Base-by-base conservation (phyloP, 2,329 filamentous ascomycete genomes). In the Venturia nashicola region DNA sequence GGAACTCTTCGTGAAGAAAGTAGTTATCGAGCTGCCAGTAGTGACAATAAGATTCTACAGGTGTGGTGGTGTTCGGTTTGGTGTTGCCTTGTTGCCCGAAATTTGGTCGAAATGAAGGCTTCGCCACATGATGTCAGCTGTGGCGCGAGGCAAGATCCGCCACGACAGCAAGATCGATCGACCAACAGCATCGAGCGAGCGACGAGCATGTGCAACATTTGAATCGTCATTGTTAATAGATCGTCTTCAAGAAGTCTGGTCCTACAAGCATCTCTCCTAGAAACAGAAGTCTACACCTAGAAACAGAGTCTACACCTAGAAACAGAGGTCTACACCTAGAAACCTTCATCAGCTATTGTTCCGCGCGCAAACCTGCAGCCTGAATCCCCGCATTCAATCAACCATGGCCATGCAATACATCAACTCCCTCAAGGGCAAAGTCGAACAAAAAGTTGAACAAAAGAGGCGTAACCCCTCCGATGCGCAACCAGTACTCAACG, bases 401-500 rank as follows among this genome's bases (percentile, higher is more conserved):
- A 44, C 27, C 59, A 42, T 60, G 36, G 54, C 42, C 39, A 42
- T 60, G 36, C 12, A 64, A 61, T 64, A 64, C 43, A 61, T 64
- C 55, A 60, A 60, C 62, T 20, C 42, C 32, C n/a, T 43, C 32
- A 64, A 64, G 62, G 54, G 54, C 23, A 40, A 46, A 32, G 48
- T 66, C 61, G 64, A 59, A 27, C 77, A 75, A 67, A 61, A 74
- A 70, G 54, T 70, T 66, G 61, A 74, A 65, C 68, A 70, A 67
- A 57, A 36, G 32, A 62, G 68, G 62, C 36, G 14, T 1, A 64
- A 70, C 63, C 16, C 59, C 34, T 46, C 68, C 36, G 69, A 68
- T 44, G 67, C 68, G 20, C 72, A 72, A 69, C 70, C 78, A 6
- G 78, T 86, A 2, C 71, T 86, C n/a, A 83, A 81, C 20, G 78